These are phyloP conservation scores for Lentinula novae-zelandiae DNA, from an alignment of 1,284 basidiomycete species.

Conservation along the genomic window DNA sequence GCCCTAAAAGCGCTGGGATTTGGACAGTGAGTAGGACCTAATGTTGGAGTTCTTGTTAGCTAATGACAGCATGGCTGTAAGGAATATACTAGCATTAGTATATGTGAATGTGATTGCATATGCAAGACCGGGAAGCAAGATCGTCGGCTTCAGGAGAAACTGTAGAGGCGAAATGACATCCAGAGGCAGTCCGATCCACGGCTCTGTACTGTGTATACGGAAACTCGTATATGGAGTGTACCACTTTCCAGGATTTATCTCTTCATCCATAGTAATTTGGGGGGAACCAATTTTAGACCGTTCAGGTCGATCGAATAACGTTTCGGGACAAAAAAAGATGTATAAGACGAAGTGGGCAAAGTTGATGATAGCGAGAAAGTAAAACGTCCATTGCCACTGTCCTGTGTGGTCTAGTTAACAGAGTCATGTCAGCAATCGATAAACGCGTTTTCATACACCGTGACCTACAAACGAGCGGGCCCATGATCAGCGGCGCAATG, in stretches of 20 bases:
- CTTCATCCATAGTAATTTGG: not conserved
- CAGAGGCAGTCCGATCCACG: not conserved
- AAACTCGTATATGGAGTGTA: slow-evolving; percentile 1
- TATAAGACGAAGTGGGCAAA: slow-evolving; percentile 25
- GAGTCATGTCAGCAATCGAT: not conserved
- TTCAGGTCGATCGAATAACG: slow-evolving; percentile 21
- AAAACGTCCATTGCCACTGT: slow-evolving; percentile 11
- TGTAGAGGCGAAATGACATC: not conserved
- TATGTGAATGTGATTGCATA: slow-evolving; percentile 3
- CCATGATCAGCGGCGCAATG: slow-evolving; percentile 19
- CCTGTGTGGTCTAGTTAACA: not conserved
- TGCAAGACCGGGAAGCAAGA: slow-evolving; percentile 2
- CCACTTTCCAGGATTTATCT: not conserved
- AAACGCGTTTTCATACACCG: slow-evolving; percentile 19
- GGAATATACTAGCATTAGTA: not conserved
- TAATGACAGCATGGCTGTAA: not conserved
- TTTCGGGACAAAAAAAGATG: slow-evolving; percentile 29
- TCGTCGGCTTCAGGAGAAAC: not conserved
- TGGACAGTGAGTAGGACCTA: slow-evolving; percentile 8
- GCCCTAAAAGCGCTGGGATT: slow-evolving; percentile 1
- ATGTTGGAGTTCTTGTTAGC: not conserved
- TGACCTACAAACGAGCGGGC: slow-evolving; percentile 27
- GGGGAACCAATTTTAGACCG: not conserved
- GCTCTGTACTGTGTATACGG: not conserved
- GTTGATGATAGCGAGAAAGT: slow-evolving; percentile 4